Conservation (phyloP, 2,329 filamentous ascomycete species). For the Ascochyta rabiei region DNA sequence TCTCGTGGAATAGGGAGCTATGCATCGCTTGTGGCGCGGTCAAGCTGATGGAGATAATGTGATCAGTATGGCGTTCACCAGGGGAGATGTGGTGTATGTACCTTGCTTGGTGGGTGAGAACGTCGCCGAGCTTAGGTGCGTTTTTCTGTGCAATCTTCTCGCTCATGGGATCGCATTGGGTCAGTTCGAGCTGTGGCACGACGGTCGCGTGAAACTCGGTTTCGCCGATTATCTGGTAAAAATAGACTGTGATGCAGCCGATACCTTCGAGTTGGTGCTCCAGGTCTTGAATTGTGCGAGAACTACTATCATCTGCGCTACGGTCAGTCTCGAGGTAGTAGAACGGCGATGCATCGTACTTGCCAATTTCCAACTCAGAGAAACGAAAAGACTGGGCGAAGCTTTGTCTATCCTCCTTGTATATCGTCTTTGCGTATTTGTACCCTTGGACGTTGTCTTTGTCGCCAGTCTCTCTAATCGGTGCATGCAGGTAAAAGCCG, state of each 20-base stretch:
- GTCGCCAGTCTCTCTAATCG: not conserved
- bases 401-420: not conserved
- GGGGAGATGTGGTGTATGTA: not conserved
- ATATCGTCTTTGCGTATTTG: not conserved
- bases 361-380: constrained; percentile 22
- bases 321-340: not conserved
- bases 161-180: constrained; percentile 6
- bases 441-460: not conserved
- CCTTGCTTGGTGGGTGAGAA: constrained; percentile 2
- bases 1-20: constrained; percentile 3
- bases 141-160: constrained; percentile 26
- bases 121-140: constrained; percentile 15
- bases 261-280: constrained; percentile 16
- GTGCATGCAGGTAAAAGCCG: not conserved
- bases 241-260: constrained; percentile 20
- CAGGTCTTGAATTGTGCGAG: not conserved
- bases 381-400: constrained; percentile 26
- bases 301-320: not conserved
- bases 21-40: constrained; percentile 1
- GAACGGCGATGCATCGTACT: too few species aligned
- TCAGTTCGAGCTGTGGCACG: constrained; percentile 28
- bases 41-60: constrained; percentile 3
- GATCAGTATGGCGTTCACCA: not conserved
- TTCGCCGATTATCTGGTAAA: constrained; percentile 8
- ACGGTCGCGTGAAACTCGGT: not conserved